Percentiles rank a stretch among this genome's conserved stretches.
Conservation (phyloP, 345 rosid species). For the Salix purpurea region DNA sequence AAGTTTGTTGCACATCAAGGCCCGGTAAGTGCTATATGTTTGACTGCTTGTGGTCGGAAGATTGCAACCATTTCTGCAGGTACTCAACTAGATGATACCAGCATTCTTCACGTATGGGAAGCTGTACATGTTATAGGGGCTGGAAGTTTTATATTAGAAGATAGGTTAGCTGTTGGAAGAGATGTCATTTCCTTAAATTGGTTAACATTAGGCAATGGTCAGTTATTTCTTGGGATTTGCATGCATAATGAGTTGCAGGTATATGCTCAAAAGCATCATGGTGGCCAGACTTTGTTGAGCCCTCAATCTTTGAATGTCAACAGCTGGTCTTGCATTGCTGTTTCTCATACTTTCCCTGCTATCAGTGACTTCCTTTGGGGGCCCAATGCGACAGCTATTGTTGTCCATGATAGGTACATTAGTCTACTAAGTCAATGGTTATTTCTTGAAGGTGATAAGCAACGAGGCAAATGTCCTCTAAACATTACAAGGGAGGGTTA, state of each 20-base stretch:
- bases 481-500: constrained; percentile 14
- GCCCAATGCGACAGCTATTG: constrained; percentile 44
- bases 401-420: constrained; percentile 58
- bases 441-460: constrained; percentile 35
- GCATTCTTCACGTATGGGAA: constrained; percentile 59
- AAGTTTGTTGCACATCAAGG: constrained; percentile 50
- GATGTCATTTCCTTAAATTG: constrained; percentile 59
- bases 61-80: constrained; percentile 55
- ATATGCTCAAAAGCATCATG: constrained; percentile 54
- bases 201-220: constrained; percentile 63
- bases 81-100: constrained; percentile 24
- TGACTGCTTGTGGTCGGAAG: constrained; percentile 63
- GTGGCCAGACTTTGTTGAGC: constrained; percentile 34
- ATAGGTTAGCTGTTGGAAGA: constrained; percentile 42
- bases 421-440: constrained; percentile 57
- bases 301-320: constrained; percentile 34
- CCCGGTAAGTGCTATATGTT: constrained; percentile 49
- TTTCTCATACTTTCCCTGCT: constrained; percentile 43
- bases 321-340: constrained; percentile 78
- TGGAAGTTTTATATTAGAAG: constrained; percentile 69
- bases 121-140: constrained; percentile 44
- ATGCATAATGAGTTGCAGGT: constrained; percentile 55
- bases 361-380: constrained; percentile 65
- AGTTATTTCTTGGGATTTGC: constrained; percentile 70
- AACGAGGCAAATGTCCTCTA: constrained; percentile 20